phyloP scores from a whole-genome alignment of 192 early-diverging fungal genomes.

The Coemansia sp. region DNA sequence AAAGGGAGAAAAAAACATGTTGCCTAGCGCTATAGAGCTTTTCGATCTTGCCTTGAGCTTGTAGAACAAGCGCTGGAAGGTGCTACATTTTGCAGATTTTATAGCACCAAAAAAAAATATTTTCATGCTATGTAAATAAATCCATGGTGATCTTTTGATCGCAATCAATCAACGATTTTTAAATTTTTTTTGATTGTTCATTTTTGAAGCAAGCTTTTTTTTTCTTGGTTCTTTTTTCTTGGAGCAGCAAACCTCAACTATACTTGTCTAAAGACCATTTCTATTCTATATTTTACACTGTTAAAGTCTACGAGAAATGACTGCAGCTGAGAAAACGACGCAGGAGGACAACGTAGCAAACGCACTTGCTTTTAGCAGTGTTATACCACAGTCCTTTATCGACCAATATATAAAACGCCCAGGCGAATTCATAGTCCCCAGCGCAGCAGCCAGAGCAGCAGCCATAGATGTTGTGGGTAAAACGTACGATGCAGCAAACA shows the following conservation, averaged over 20 bases:
- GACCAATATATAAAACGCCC: conserved; percentile 32
- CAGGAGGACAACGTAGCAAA: not conserved
- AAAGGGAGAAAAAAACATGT: too few species aligned
- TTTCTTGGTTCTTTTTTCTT: conserved; percentile 1
- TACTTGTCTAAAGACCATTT: not conserved
- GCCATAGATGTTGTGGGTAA: conserved; percentile 47
- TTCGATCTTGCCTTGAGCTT: not conserved
- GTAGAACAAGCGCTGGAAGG: not conserved
- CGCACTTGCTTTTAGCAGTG: not conserved
- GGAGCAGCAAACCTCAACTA: not conserved
- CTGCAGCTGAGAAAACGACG: not conserved
- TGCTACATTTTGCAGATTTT: not conserved
- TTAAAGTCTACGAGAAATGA: not conserved
- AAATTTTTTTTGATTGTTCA: not conserved
- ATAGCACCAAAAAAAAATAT: conserved; percentile 17
- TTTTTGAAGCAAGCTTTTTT: not conserved
- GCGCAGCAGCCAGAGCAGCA: conserved; percentile 22
- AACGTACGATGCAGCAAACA: conserved; percentile 49
- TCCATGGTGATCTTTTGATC: conserved; percentile 4
- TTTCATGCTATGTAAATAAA: conserved; percentile 8
- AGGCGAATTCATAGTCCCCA: conserved; percentile 43
- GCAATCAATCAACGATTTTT: not conserved
- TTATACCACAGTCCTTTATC: conserved; percentile 43
- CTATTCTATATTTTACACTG: not conserved
- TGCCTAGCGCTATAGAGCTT: not conserved